Evolutionary conservation across 2,329 filamentous ascomycete genomes (phyloP), one percentile per base, ranked within the genome.

Genomic region (Periconia sp.): DNA sequence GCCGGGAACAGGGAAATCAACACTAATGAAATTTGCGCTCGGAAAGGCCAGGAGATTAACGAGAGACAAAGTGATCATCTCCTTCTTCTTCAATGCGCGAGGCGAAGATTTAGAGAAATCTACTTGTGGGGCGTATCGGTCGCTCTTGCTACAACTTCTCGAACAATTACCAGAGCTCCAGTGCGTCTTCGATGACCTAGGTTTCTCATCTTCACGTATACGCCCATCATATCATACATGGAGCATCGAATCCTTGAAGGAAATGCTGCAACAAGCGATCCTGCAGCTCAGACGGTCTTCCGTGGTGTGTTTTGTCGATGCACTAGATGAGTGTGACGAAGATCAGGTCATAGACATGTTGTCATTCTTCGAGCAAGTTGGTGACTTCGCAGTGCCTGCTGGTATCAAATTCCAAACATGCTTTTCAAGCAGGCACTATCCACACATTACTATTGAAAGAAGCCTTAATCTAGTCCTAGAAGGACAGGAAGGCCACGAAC

Each of bases 351-450:
- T 60, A 18, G 60, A 68, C 1, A 76, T 79, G 71, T 54, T 78
- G 1, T 32, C 52, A 0, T 73, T 71, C 36, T 71, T 79, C 15
- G 66, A 76, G 36, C 47, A 66, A 0, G 40, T 78, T 0, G 64
- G 65, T 0, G 48, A 69, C 4, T 7, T 46, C 0, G 58, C 64
- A 1, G 33, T 52, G 0, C 24, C 53, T 4, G 36, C 22, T 0
- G 28, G 40, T 0, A 21, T 52, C 0, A 4, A 23, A 0, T 47
- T 79, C 0, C 57, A 41, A 0, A 50, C 76, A 0, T 78, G 72
- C 36, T 71, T 79, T 3, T 74, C 77, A 0, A 79, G 77, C 33
- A 64, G 78, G 0, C 73, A 76, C 19, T 79, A 77, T 13, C 76
- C 76, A 0, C 46, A 70, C 5, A 70, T 79, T 12, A 58, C 30